Conservation (phyloP, 2,329 filamentous ascomycete genomes). For the Hymenoscyphus repandus region DNA sequence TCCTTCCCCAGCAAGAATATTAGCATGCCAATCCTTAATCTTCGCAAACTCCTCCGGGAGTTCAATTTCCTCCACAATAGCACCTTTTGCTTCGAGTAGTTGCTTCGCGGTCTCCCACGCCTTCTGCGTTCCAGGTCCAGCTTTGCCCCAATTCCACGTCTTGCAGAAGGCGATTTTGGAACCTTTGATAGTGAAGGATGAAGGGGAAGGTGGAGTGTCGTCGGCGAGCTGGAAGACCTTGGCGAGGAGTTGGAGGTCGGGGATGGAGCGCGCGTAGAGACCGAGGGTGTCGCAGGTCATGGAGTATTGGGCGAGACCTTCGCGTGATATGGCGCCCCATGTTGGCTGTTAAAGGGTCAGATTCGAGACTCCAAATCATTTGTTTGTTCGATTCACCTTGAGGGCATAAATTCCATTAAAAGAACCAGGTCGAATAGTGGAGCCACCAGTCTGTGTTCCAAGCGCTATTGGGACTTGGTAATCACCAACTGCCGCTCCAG, state of each 20-base stretch:
- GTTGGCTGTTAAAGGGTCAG: slow-evolving; percentile 40
- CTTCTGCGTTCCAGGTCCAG: slow-evolving; percentile 38
- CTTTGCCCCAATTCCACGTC: slow-evolving; percentile 47
- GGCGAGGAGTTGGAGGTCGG: slow-evolving; percentile 52
- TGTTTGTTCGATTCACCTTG: too few species aligned
- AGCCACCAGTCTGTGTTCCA: slow-evolving; percentile 63
- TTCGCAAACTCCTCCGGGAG: slow-evolving; percentile 45
- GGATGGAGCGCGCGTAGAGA: slow-evolving; percentile 51
- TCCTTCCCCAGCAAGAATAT: slow-evolving; percentile 47
- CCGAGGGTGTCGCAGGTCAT: slow-evolving; percentile 58
- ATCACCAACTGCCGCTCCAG: slow-evolving; percentile 60
- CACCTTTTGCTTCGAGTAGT: slow-evolving; percentile 43
- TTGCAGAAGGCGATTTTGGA: slow-evolving; percentile 50
- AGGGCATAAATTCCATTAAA: slow-evolving; percentile 61
- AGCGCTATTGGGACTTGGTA: slow-evolving; percentile 48
- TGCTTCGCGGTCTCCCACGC: slow-evolving; percentile 38
- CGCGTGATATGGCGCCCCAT: slow-evolving; percentile 56
- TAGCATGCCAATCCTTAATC: slow-evolving; percentile 47
- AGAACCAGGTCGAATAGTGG: slow-evolving; percentile 56
- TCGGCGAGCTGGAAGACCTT: slow-evolving; percentile 50
- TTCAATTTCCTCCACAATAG: slow-evolving; percentile 49
- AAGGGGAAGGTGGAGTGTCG: slow-evolving; percentile 34
- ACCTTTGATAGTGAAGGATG: slow-evolving; percentile 36
- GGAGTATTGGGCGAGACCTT: slow-evolving; percentile 56
- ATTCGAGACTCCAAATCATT: too few species aligned